A percentile compares a stretch with the other conserved stretches of the same genome.
Conservation (phyloP, 768 basidiomycete species). For the Phlebiopsis gigantea region DNA sequence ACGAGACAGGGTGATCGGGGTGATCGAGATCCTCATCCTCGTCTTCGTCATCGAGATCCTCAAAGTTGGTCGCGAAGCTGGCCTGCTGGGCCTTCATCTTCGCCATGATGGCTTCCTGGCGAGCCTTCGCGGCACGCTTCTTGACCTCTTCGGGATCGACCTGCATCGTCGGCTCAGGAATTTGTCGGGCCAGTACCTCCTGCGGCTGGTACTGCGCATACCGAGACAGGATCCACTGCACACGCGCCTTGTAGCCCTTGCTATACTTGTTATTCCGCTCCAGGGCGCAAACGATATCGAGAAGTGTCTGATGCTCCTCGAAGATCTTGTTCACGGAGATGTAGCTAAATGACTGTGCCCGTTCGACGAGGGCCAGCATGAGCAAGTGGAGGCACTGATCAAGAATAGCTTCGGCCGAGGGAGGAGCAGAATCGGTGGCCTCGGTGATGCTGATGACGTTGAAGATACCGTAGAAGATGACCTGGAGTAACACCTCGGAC, state of each 20-base stretch:
- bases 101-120: constrained; percentile 93
- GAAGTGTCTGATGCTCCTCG: constrained; percentile 53
- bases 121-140: constrained; percentile 80
- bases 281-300: constrained; percentile 70
- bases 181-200: constrained; percentile 47
- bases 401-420: constrained; percentile 83
- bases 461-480: constrained; percentile 78
- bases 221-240: constrained; percentile 68
- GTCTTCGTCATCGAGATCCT: constrained; percentile 65
- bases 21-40: constrained; percentile 55
- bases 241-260: constrained; percentile 63
- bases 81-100: constrained; percentile 94
- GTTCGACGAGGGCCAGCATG: constrained; percentile 80
- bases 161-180: constrained; percentile 31
- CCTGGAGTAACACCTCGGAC: constrained; percentile 66
- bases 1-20: constrained; percentile 46
- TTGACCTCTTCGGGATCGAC: constrained; percentile 62
- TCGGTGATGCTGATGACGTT: constrained; percentile 70
- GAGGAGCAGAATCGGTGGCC: constrained; percentile 50
- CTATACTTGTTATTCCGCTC: constrained; percentile 72
- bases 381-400: constrained; percentile 85
- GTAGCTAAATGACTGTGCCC: constrained; percentile 53
- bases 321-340: constrained; percentile 52
- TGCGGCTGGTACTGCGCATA: constrained; percentile 52
- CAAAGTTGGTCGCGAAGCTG: constrained; percentile 76